Percentiles rank a stretch among this genome's conserved stretches.
These are phyloP conservation scores for Saccharomycopsis fibuligera DNA, from an alignment of 805 yeast genomes.

Conservation along the genomic window DNA sequence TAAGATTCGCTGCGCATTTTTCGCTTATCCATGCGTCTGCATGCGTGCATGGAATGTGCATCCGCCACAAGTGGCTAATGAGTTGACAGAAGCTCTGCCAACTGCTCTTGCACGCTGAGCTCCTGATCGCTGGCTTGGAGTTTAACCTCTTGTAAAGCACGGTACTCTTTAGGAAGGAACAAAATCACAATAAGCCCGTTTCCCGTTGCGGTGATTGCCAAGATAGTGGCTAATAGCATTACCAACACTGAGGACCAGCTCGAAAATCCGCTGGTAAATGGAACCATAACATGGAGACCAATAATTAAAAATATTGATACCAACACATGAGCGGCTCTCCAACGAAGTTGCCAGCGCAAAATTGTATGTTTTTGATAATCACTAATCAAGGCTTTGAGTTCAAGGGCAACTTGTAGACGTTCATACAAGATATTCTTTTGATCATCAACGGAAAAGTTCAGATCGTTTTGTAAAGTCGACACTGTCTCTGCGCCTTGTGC, in stretches of 20 bases:
- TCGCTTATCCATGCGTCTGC: no score
- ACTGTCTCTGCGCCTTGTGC: slow-evolving; percentile 18
- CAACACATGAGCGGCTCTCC: slow-evolving; percentile 64
- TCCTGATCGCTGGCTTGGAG: slow-evolving; percentile 49
- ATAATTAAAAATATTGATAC: slow-evolving; percentile 46
- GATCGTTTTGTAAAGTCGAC: slow-evolving; percentile 5
- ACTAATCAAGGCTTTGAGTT: slow-evolving; percentile 41
- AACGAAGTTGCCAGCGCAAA: slow-evolving; percentile 40
- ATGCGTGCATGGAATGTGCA: no score
- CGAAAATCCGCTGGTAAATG: slow-evolving; percentile 50
- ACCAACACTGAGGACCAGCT: slow-evolving; percentile 67
- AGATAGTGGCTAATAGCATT: slow-evolving; percentile 45
- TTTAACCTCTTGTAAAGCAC: slow-evolving; percentile 73
- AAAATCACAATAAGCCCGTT: slow-evolving; percentile 74
- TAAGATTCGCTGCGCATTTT: no score
- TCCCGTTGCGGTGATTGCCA: slow-evolving; percentile 60
- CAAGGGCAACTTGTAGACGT: slow-evolving; percentile 30
- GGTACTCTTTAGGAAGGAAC: slow-evolving; percentile 72
- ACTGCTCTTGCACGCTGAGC: slow-evolving; percentile 2
- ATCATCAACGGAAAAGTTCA: slow-evolving; percentile 4
- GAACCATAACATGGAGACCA: slow-evolving; percentile 47
- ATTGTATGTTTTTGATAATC: slow-evolving; percentile 47
- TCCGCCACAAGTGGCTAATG: no score
- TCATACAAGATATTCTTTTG: slow-evolving; percentile 6
- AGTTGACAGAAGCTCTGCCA: not conserved